These are phyloP conservation scores for Boletus sensibilis DNA, from an alignment of 768 basidiomycete genomes.

Conservation along the genomic window DNA sequence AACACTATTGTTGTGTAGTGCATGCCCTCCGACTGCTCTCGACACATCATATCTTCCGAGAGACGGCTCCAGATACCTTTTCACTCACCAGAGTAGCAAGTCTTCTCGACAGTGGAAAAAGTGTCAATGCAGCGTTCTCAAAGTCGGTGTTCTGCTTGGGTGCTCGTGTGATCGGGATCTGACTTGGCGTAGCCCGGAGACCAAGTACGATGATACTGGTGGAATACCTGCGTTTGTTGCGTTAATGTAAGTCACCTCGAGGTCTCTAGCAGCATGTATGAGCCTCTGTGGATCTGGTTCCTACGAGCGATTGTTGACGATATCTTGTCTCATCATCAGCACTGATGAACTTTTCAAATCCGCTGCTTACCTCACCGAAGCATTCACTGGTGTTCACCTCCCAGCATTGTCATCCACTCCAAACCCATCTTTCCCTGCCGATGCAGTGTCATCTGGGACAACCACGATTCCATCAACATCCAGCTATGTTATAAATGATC, in stretches of 20 bases:
- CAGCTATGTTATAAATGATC: neutral
- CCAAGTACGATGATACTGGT: constrained; percentile 65
- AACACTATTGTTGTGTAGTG: constrained; percentile 37
- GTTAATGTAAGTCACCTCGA: constrained; percentile 48
- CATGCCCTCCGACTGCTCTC: constrained; percentile 75
- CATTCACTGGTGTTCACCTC: constrained; percentile 40
- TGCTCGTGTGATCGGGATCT: neutral
- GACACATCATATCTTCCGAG: constrained; percentile 73
- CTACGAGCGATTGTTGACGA: constrained; percentile 1
- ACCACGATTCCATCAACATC: neutral
- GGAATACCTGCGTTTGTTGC: constrained; percentile 72
- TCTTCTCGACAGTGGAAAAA: constrained; percentile 66
- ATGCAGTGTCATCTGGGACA: neutral
- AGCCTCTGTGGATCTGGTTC: neutral
- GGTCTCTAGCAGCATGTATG: neutral
- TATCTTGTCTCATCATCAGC: constrained; percentile 34
- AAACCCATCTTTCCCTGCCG: constrained; percentile 13
- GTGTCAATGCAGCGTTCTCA: constrained; percentile 45
- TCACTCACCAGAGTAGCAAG: constrained; percentile 69
- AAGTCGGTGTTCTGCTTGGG: constrained; percentile 36
- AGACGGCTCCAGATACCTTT: constrained; percentile 70
- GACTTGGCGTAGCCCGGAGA: constrained; percentile 44
- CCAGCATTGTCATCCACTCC: constrained; percentile 4
- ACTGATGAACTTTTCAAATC: constrained; percentile 78
- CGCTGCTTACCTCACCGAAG: constrained; percentile 72